Evolutionary conservation across 352 stramenopile species (phyloP).

Genomic region (Blastocystis sp.): DNA sequence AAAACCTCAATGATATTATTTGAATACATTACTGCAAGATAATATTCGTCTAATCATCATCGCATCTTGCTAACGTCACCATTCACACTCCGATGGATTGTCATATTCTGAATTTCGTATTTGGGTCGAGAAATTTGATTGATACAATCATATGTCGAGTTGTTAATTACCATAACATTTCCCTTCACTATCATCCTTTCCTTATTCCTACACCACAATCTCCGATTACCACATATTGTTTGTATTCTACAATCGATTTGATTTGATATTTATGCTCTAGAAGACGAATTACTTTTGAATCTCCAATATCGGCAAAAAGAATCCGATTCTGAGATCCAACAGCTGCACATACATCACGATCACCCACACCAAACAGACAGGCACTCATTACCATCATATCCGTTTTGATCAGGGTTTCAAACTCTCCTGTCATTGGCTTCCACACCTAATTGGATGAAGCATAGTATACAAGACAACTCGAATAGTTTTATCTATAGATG

Average conservation of each 20-base stretch:
- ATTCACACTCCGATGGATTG: not conserved
- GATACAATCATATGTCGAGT: not conserved
- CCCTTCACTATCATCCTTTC: not conserved
- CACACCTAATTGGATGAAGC: constrained; percentile 13
- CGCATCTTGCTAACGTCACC: not conserved
- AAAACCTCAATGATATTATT: constrained; percentile 56
- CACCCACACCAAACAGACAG: not conserved
- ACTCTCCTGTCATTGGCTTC: constrained; percentile 43
- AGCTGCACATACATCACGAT: constrained; percentile 7
- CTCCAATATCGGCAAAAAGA: not conserved
- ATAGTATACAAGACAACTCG: not conserved
- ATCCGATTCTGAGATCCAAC: not conserved
- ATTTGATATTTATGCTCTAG: constrained; percentile 19
- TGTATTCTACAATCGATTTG: constrained; percentile 20
- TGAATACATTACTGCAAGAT: constrained; percentile 8
- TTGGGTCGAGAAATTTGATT: not conserved
- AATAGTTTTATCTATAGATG: constrained; percentile 51
- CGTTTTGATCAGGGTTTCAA: not conserved
- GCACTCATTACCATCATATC: constrained; percentile 23
- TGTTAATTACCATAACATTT: constrained; percentile 27
- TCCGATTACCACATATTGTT: constrained; percentile 27
- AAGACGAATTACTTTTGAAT: not conserved
- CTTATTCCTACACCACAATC: not conserved
- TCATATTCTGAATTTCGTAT: constrained; percentile 34
- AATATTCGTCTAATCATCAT: constrained; percentile 8